Base-by-base conservation (phyloP, 495 filamentous ascomycete genomes). In the Talaromyces borbonicus region DNA sequence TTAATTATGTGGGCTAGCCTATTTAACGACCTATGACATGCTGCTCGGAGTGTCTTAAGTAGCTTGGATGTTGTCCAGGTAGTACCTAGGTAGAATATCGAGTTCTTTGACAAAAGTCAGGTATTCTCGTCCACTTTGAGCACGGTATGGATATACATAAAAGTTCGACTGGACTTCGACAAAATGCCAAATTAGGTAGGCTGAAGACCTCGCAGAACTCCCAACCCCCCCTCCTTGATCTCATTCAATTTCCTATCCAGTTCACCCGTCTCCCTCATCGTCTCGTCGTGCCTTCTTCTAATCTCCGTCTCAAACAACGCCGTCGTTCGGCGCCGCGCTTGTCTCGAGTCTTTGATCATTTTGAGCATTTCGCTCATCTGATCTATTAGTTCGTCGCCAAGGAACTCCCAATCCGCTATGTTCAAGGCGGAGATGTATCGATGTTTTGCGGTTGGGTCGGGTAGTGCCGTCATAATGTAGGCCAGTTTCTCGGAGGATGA, bases 371-470 rank as follows among this genome's bases (percentile, higher is more conserved):
- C 67, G 5, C 67, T 66, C 53, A 92, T 90, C 49, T 73, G 74
- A 3, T 79, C 77, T 11, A 90, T 63, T 31, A 95, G 77, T 69
- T 84, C 80, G 49, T 95, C 86, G 6, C 88, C 88, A 11, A 81
- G 78, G 38, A 83, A 72, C 57, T 95, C 88, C 83, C 88, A 92
- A 57, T 90, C 82, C 20, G 74, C 66, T 18, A 85, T 71, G 2
- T 75, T 56, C 55, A 94, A 66, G 4, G 71, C 72, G 8, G 71
- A 62, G 50, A 89, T 80, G 59, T 87, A 85, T 1, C 67, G 60
- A 38, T 66, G 65, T 47, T 86, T 82, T 14, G 75, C 70, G 15
- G 66, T 25, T 1, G 27, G 27, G 30, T 8, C 11, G 20, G 20
- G 20, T 0, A 46, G 43, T 11, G 43, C 29, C n/a, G 20, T 33